Evolutionary conservation across 352 stramenopile genomes (phyloP).

Genomic region (Pythium sp.): DNA sequence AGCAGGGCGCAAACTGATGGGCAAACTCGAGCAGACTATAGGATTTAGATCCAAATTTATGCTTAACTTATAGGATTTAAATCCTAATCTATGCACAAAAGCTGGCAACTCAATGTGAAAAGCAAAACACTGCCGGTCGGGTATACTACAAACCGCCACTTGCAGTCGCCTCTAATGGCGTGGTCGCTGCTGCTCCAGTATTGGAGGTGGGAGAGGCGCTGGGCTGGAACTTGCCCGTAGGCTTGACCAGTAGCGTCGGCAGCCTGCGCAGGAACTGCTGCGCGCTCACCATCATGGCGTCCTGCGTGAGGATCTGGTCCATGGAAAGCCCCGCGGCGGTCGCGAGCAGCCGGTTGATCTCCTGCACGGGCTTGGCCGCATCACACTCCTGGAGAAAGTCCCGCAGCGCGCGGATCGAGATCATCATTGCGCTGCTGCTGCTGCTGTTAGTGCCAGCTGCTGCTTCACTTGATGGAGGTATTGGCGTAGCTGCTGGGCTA

Average conservation of each 20-base stretch:
- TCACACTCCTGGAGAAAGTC: conserved; percentile 47
- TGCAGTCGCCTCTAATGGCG: background rate
- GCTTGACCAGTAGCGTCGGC: conserved; percentile 44
- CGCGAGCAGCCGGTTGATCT: conserved; percentile 40
- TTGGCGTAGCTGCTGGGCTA: background rate
- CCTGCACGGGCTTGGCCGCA: conserved; percentile 46
- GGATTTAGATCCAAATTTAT: no score
- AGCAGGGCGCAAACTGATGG: no score
- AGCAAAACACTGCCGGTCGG: no score
- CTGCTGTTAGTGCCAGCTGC: background rate
- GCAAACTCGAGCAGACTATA: no score
- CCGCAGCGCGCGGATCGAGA: conserved; percentile 42
- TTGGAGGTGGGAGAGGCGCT: background rate
- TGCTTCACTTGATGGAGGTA: background rate
- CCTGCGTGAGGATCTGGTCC: conserved; percentile 56
- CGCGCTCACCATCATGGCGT: conserved; percentile 49
- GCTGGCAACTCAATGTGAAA: no score
- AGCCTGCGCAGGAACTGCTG: conserved; percentile 39
- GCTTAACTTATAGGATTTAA: no score
- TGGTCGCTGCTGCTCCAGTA: background rate
- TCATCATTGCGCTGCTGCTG: conserved; percentile 36
- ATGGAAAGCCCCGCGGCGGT: conserved; percentile 32
- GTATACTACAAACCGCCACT: no score
- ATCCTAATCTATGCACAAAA: no score
- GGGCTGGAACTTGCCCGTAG: conserved; percentile 33